Evolutionary conservation across 176 grass and related monocot genomes (phyloP).

Genomic region (Oropetium thomaeum): DNA sequence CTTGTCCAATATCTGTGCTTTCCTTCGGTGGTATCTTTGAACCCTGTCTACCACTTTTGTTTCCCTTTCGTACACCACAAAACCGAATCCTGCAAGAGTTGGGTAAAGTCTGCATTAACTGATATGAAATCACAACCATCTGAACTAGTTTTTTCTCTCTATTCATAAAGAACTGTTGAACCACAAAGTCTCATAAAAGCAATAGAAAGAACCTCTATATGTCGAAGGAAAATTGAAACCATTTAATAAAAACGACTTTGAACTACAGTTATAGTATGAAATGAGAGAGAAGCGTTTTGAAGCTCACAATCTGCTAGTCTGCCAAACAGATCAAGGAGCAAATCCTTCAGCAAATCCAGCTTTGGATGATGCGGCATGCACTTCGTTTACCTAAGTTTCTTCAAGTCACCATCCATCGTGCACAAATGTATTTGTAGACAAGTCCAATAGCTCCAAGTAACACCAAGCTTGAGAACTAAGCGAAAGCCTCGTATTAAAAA

Average conservation of each 20-base stretch:
- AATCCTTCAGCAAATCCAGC: conserved; percentile 23
- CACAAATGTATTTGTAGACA: conserved; percentile 48
- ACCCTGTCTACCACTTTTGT: conserved; percentile 4
- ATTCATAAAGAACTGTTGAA: neutral
- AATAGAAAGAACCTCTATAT: neutral
- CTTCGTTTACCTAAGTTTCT: conserved; percentile 24
- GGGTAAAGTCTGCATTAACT: conserved; percentile 2
- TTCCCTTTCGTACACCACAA: conserved; percentile 34
- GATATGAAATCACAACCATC: neutral
- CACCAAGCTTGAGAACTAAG: conserved; percentile 33
- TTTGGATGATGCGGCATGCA: neutral
- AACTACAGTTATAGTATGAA: neutral
- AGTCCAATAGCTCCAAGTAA: conserved; percentile 19
- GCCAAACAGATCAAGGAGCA: neutral
- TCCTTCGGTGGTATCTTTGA: conserved; percentile 10
- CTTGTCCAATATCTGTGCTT: conserved; percentile 24
- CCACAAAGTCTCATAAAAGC: neutral
- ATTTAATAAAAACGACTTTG: neutral
- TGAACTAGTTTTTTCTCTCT: neutral
- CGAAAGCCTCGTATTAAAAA: conserved; percentile 35
- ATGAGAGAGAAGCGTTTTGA: neutral
- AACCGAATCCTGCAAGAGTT: conserved; percentile 33
- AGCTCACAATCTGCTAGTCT: conserved; percentile 13
- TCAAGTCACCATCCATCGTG: conserved; percentile 30
- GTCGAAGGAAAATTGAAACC: neutral